Evolutionary conservation across 371 early-diverging fungal species (phyloP).

Genomic region (Mucor irregularis): DNA sequence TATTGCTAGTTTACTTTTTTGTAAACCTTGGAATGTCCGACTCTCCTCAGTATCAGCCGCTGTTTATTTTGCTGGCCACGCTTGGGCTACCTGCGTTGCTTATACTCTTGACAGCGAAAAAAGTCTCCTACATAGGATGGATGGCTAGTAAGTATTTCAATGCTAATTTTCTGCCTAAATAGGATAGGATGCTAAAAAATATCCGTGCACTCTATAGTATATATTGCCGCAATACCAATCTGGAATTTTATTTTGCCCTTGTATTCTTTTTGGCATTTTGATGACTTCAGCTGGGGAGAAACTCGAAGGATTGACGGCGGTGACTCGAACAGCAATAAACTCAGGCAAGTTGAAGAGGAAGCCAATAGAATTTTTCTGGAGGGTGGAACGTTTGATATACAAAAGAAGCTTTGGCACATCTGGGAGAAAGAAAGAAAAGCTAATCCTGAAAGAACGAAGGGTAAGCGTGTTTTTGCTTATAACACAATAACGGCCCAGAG

Average conservation of each 20-base stretch:
- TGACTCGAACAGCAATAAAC: too few species aligned
- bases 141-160: slow-evolving; percentile 56
- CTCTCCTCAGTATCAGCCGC: slow-evolving; percentile 60
- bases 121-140: slow-evolving; percentile 92
- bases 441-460: too few species aligned
- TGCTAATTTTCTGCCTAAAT: too few species aligned
- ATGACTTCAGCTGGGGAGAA: slow-evolving; percentile 98
- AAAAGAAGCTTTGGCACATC: slow-evolving; percentile 2
- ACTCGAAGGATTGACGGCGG: slow-evolving; percentile 84
- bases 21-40: slow-evolving; percentile 39
- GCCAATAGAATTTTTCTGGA: slow-evolving; percentile 72
- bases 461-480: too few species aligned
- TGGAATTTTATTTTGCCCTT: slow-evolving; percentile 96
- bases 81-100: slow-evolving; percentile 85
- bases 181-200: background rate
- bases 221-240: slow-evolving; percentile 88
- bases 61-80: slow-evolving; percentile 66
- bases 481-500: too few species aligned
- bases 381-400: slow-evolving; percentile 17
- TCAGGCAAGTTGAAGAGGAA: slow-evolving; percentile 44
- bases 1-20: slow-evolving; percentile 59
- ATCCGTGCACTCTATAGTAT: slow-evolving; percentile 56
- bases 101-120: slow-evolving; percentile 86
- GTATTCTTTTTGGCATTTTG: slow-evolving; percentile 99
- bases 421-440: slow-evolving; percentile 3